Evolutionary conservation across 441 rosid species (phyloP).

Genomic region (Lepidium campestre): DNA sequence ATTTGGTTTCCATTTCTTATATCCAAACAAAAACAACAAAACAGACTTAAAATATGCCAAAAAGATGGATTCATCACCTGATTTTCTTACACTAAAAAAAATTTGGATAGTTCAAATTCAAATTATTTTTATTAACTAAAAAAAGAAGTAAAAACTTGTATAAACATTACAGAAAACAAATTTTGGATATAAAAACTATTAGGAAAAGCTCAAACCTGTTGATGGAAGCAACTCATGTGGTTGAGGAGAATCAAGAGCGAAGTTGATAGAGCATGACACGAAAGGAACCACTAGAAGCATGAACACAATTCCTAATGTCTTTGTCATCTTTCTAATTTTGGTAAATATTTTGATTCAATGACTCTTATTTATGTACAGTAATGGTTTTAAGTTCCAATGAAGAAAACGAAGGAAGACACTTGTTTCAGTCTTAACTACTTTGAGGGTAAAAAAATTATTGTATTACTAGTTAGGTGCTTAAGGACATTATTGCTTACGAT

Average conservation of each 20-base stretch:
- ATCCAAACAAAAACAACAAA: too few relatives aligned
- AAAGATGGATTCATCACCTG: too few relatives aligned
- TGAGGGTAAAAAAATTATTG: not conserved
- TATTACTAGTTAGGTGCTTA: too few relatives aligned
- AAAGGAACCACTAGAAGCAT: conserved; percentile 1
- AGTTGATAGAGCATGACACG: not conserved
- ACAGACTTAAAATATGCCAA: too few relatives aligned
- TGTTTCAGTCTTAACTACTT: not conserved
- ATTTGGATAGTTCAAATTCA: too few relatives aligned
- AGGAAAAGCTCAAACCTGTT: not conserved
- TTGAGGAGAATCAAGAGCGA: not conserved
- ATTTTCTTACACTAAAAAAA: too few relatives aligned
- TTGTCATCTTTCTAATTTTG: not conserved
- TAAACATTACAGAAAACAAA: not conserved
- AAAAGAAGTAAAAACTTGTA: not conserved
- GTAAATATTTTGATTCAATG: not conserved
- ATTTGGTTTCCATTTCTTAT: too few relatives aligned
- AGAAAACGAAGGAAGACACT: not conserved
- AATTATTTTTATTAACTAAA: too few relatives aligned
- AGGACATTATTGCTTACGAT: not conserved
- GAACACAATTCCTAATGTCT: not conserved
- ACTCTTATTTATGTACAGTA: not conserved
- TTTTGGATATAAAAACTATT: not conserved
- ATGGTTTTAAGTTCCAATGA: not conserved
- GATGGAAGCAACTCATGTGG: not conserved